Evolutionary conservation across 2,329 filamentous ascomycete genomes (phyloP), one percentile per base, ranked within the genome.

Genomic region (Shiraia bambusicola): DNA sequence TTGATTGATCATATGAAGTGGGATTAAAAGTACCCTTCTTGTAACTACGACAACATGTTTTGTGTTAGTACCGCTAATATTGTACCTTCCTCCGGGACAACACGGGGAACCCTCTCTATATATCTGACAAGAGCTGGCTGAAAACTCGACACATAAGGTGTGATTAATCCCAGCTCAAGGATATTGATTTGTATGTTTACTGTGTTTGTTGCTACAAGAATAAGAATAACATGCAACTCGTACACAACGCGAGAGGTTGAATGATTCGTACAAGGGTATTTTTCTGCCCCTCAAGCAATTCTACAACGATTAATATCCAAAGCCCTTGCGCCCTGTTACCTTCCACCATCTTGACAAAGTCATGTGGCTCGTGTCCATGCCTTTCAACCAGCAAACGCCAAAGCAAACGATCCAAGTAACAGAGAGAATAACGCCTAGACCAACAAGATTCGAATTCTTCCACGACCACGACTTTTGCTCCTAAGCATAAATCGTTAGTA

Each of bases 381-480:
- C 56, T 27, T 52, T 57, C 45, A 48, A 59, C 55, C 53, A 54
- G 37, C 56, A 59, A 25, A 57, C 47, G 2, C 42, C 55, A 28
- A 49, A 52, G 9, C 49, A 57, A 10, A 58, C 26, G 5, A 44
- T 50, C 56, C 56, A 59, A 2, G 56, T 52, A 1, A 53, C 50
- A 0, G 47, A 46, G 9, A 59, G 36, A 24, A 59, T 59, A 14
- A 59, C n/a, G 5, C 42, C 56, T 22, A 59, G 32, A 9, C 56
- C 56, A 19, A 59, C 55, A n/a, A 58, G 32, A 19, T 56, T 58
- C 5, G 55, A 58, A 28, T 53, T 51, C 30, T 58, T 59, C 56
- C 56, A 59, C 4, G 53, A 57, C 53, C 56, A 59, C 24, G 47
- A 43, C 28, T 55, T 46, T 13, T 54, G 50, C 12, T 35, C 42